Conservation (phyloP, 495 filamentous ascomycete genomes). For the Aspergillus olivimuriae region DNA sequence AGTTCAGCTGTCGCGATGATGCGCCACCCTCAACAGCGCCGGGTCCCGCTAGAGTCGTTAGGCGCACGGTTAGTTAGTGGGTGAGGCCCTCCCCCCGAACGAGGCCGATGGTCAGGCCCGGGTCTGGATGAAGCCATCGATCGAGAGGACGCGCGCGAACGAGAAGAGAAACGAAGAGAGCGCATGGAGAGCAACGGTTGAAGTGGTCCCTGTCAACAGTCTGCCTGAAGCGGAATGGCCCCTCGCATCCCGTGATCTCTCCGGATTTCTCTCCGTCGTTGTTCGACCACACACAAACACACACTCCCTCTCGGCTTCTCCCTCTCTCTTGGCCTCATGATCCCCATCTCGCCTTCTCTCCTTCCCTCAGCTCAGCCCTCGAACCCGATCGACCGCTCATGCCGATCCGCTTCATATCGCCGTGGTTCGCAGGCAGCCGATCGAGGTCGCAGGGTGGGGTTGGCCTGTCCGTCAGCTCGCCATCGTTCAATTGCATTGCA, state of each 20-base stretch:
- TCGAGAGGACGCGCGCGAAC: too few species aligned
- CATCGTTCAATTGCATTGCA: not conserved
- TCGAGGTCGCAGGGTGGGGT: too few species aligned
- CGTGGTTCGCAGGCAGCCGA: not conserved
- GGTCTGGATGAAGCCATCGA: too few species aligned
- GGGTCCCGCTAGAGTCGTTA: not conserved
- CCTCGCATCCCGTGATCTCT: not conserved
- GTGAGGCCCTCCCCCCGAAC: too few species aligned
- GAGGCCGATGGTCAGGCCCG: too few species aligned
- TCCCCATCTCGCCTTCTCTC: not conserved
- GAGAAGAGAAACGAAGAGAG: too few species aligned
- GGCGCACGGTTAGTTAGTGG: too few species aligned
- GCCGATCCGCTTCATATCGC: not conserved
- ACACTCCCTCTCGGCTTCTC: too few species aligned
- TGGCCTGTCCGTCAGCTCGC: not conserved
- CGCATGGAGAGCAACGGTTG: too few species aligned
- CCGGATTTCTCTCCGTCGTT: not conserved
- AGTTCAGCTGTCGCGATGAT: slow-evolving; percentile 29
- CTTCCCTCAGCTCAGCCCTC: not conserved
- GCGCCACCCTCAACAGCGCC: slow-evolving; percentile 20
- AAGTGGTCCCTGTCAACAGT: too few species aligned
- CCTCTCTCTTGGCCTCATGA: too few species aligned
- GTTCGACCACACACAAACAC: too few species aligned
- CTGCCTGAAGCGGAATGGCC: not conserved
- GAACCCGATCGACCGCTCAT: not conserved